These are phyloP conservation scores for Candida xyloterini DNA, from an alignment of 805 yeast genomes.

Conservation along the genomic window DNA sequence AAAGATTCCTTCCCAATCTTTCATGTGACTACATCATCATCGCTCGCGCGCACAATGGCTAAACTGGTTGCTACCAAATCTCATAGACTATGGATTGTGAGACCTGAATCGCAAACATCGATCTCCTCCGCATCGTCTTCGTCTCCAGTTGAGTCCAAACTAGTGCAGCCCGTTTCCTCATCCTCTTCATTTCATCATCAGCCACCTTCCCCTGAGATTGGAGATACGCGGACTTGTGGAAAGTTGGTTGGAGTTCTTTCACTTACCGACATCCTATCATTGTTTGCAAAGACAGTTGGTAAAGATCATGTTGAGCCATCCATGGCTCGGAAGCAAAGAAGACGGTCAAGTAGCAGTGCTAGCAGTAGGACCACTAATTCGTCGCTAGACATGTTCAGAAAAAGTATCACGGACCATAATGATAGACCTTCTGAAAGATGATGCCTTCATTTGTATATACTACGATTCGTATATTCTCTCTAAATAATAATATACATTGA, in stretches of 20 bases:
- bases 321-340: slow-evolving; percentile 83
- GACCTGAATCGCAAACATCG: slow-evolving; percentile 37
- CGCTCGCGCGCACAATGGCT: slow-evolving; percentile 86
- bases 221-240: slow-evolving; percentile 58
- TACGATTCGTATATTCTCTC: neutral
- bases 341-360: slow-evolving; percentile 50
- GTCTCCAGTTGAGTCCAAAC: slow-evolving; percentile 17
- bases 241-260: slow-evolving; percentile 88
- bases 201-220: slow-evolving; percentile 22
- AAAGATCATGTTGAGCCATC: slow-evolving; percentile 72
- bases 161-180: slow-evolving; percentile 12
- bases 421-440: slow-evolving; percentile 32
- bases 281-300: slow-evolving; percentile 75
- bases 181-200: slow-evolving; percentile 18
- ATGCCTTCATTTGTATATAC: neutral
- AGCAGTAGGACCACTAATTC: slow-evolving; percentile 35
- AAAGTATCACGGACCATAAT: slow-evolving; percentile 32
- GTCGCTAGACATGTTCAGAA: slow-evolving; percentile 42
- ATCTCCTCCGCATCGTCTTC: slow-evolving; percentile 14
- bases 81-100: slow-evolving; percentile 85
- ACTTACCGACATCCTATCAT: slow-evolving; percentile 81
- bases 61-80: slow-evolving; percentile 93
- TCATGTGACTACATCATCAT: slow-evolving; percentile 78
- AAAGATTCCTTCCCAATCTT: slow-evolving; percentile 96
- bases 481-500: neutral